A percentile compares a stretch with the other conserved stretches of the same genome.
Conservation (phyloP, 768 basidiomycete genomes). For the Trametes coccinea region DNA sequence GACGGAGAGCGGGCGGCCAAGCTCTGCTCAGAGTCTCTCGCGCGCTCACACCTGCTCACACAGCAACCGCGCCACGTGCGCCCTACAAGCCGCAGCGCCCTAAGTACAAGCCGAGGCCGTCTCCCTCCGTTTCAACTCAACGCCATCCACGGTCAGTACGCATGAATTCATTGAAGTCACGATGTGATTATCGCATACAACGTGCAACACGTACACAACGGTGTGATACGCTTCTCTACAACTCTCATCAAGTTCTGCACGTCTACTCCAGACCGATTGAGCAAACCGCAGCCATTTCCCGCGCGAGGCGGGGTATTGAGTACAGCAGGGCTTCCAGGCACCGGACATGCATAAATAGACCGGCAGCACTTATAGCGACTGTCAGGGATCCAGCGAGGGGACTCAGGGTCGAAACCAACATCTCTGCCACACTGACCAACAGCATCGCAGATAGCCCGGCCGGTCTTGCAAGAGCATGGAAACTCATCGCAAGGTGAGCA, state of each 20-base stretch:
- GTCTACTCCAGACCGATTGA: conserved; percentile 22
- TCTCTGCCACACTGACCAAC: conserved; percentile 30
- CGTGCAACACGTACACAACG: no score
- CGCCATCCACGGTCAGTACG: no score
- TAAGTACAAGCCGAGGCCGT: no score
- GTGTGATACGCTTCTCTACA: no score
- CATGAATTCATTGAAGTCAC: no score
- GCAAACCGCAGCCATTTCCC: conserved; percentile 27
- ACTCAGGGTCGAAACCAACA: conserved; percentile 28
- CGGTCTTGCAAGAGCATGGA: conserved; percentile 28
- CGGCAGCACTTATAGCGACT: conserved; percentile 21
- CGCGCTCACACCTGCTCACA: background rate
- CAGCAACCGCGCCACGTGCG: conserved; percentile 15
- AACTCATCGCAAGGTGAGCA: conserved; percentile 21
- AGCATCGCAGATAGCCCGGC: conserved; percentile 32
- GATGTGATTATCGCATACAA: no score
- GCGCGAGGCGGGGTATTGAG: conserved; percentile 12
- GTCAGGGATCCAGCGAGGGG: conserved; percentile 30
- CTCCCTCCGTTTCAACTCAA: no score
- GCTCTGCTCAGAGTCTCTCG: background rate
- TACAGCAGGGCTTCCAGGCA: background rate
- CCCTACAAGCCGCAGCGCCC: background rate
- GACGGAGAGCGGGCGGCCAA: background rate
- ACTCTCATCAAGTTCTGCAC: no score
- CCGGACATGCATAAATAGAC: background rate